Evolutionary conservation across 495 filamentous ascomycete species (phyloP).

Genomic region (Trypethelium eluteriae): DNA sequence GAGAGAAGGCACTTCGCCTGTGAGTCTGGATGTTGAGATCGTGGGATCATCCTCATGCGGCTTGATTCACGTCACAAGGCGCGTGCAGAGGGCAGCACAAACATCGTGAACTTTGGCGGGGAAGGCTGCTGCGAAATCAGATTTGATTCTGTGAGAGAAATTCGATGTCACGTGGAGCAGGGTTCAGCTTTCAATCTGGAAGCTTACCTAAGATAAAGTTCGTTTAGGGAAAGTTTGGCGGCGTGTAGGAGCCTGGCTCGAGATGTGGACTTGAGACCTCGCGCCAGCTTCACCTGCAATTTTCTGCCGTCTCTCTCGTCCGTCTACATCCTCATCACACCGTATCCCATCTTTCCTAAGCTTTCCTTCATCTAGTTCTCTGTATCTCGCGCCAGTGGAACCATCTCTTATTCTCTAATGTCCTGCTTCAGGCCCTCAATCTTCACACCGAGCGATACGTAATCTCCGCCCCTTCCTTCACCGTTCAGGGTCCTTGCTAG

Average conservation of each 20-base stretch:
- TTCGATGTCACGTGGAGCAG: conserved; percentile 1
- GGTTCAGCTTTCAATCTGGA: neutral
- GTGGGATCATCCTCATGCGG: conserved; percentile 28
- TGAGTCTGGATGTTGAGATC: conserved; percentile 17
- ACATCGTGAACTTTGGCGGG: neutral
- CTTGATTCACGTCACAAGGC: neutral
- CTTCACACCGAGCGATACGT: neutral
- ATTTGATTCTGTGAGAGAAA: neutral
- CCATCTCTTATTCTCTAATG: conserved; percentile 1
- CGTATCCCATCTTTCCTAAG: neutral
- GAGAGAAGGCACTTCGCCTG: conserved; percentile 24
- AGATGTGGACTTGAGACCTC: neutral
- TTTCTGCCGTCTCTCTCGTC: neutral
- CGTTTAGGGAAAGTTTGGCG: neutral
- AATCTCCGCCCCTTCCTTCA: neutral
- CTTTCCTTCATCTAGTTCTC: neutral
- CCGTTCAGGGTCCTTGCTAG: neutral
- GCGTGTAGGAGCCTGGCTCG: neutral
- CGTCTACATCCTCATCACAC: neutral
- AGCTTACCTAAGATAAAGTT: no score
- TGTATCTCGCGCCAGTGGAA: neutral
- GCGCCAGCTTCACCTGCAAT: neutral
- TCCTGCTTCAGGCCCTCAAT: neutral
- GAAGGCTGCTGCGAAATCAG: neutral
- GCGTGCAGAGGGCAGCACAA: neutral